These are phyloP conservation scores for Oropetium thomaeum DNA, from an alignment of 176 grass and related monocot species.

Conservation along the genomic window DNA sequence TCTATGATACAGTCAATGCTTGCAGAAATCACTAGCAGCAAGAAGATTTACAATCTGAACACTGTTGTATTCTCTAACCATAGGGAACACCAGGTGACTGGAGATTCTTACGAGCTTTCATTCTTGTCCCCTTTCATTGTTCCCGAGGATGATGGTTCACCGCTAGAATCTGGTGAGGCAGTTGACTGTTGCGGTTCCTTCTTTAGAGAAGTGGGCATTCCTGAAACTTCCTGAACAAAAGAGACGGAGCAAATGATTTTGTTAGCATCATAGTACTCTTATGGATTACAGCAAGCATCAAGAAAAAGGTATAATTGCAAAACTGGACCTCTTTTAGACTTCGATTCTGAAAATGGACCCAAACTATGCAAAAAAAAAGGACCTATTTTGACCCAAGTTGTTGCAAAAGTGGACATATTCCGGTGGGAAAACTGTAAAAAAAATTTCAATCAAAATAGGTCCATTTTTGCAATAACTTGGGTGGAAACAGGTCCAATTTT, in stretches of 20 bases:
- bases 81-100: background rate
- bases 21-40: background rate
- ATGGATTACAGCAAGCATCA: background rate
- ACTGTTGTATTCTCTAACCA: conserved; percentile 1
- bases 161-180: conserved; percentile 60
- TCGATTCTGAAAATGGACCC: too few species aligned
- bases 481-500: too few species aligned
- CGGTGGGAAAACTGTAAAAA: too few species aligned
- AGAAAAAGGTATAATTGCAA: background rate
- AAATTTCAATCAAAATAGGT: too few species aligned
- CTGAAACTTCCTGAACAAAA: conserved; percentile 78
- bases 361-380: too few species aligned
- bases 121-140: conserved; percentile 67
- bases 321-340: too few species aligned
- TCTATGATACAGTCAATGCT: background rate
- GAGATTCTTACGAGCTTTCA: conserved; percentile 23
- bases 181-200: conserved; percentile 53
- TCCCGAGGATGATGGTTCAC: conserved; percentile 80
- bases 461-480: too few species aligned
- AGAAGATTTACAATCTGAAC: background rate
- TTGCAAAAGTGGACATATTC: too few species aligned
- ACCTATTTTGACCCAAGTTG: too few species aligned
- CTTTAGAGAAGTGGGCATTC: conserved; percentile 74
- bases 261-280: conserved; percentile 2
- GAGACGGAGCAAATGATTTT: background rate